Evolutionary conservation across 1,284 basidiomycete species (phyloP).

Genomic region (Boletellus sp.): DNA sequence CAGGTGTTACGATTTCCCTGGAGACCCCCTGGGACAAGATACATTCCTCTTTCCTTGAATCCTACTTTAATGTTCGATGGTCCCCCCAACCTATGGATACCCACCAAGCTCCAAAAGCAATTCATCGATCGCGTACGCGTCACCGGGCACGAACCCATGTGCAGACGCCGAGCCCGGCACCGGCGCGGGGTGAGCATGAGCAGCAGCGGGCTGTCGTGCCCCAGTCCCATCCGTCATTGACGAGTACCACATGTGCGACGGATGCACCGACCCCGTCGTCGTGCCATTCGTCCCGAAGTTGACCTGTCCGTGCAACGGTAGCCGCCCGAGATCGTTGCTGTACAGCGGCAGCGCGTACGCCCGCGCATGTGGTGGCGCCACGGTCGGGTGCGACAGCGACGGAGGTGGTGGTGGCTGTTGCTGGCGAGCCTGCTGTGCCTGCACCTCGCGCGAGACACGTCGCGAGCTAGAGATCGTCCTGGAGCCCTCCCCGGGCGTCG

Average conservation of each 20-base stretch:
- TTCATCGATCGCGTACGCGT: conserved; percentile 22
- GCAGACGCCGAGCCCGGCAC: not conserved
- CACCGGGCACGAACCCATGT: conserved; percentile 2
- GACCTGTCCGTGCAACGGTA: conserved; percentile 48
- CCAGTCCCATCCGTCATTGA: conserved; percentile 2
- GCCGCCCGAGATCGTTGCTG: conserved; percentile 53
- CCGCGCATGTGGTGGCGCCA: not conserved
- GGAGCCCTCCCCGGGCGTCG: conserved; percentile 10
- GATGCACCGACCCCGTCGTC: conserved; percentile 1
- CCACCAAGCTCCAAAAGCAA: conserved; percentile 29
- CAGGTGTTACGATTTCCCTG: no score
- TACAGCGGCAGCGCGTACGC: conserved; percentile 46
- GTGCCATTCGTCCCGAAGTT: conserved; percentile 13
- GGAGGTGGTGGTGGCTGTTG: not conserved
- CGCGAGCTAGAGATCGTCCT: conserved; percentile 35
- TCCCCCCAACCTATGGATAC: no score
- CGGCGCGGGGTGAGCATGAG: not conserved
- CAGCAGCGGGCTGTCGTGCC: not conserved
- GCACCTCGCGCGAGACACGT: conserved; percentile 29
- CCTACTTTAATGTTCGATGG: no score
- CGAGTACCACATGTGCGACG: conserved; percentile 24
- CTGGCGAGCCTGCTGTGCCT: conserved; percentile 12
- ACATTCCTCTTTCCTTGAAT: no score
- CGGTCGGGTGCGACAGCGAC: no score
- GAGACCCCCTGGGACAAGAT: no score